Percentiles rank a stretch among this genome's conserved stretches.
Evolutionary conservation across 352 stramenopile species (phyloP).

Genomic region (Globisporangium irregulare): DNA sequence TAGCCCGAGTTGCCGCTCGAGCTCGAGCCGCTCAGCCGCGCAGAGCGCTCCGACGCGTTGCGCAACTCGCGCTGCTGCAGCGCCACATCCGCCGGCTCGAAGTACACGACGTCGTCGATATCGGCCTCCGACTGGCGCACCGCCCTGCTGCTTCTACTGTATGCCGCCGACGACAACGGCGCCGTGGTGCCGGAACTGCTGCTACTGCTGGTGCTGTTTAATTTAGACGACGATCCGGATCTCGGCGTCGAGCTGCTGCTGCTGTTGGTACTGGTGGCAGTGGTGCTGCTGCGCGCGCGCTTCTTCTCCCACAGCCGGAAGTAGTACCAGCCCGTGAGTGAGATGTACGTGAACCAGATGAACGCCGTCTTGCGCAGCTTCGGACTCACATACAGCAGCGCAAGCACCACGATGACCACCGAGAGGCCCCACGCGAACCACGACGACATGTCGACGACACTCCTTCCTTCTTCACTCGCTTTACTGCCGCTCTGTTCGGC

Average conservation of each 20-base stretch:
- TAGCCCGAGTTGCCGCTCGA: conserved; percentile 47
- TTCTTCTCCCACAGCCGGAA: conserved; percentile 76
- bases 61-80: conserved; percentile 32
- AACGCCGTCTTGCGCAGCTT: conserved; percentile 60
- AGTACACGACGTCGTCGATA: conserved; percentile 46
- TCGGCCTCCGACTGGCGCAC: conserved; percentile 17
- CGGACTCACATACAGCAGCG: conserved; percentile 39
- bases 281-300: conserved; percentile 23
- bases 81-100: conserved; percentile 36
- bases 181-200: conserved; percentile 7
- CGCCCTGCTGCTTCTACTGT: conserved; percentile 8
- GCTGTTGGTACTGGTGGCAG: conserved; percentile 15
- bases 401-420: conserved; percentile 37
- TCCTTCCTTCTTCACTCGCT: background rate
- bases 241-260: conserved; percentile 16
- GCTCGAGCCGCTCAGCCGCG: conserved; percentile 45
- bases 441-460: conserved; percentile 9
- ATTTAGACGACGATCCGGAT: conserved; percentile 11
- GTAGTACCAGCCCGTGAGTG: conserved; percentile 84
- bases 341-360: conserved; percentile 72
- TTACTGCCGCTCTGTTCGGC: background rate
- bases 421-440: conserved; percentile 30
- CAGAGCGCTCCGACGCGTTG: conserved; percentile 40
- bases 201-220: conserved; percentile 8
- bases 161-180: conserved; percentile 14